Percentiles rank a stretch among this genome's conserved stretches.
These are phyloP conservation scores for Seminavis robusta DNA, from an alignment of 108 stramenopile genomes.

Conservation along the genomic window DNA sequence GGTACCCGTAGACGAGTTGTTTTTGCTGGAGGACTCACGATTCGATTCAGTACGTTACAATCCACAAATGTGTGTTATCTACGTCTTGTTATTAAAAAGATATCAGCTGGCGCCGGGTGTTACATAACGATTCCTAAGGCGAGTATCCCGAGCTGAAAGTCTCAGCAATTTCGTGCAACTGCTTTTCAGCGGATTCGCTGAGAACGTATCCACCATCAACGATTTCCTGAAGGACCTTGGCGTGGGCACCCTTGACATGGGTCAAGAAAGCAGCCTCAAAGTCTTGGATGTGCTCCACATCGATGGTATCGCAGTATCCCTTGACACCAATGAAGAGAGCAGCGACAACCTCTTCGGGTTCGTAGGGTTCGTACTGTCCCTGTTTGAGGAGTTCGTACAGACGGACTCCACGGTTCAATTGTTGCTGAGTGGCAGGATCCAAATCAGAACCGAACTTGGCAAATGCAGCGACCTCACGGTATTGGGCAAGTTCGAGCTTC, in stretches of 20 bases:
- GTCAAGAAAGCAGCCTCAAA: conserved; percentile 94
- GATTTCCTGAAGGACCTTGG: conserved; percentile 83
- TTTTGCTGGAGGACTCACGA: too few species aligned
- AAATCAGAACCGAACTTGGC: conserved; percentile 99
- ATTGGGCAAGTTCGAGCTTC: conserved; percentile 99
- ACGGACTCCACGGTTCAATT: conserved; percentile 99
- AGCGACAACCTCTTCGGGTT: conserved; percentile 98
- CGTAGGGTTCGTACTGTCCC: conserved; percentile 98
- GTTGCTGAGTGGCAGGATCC: conserved; percentile 99
- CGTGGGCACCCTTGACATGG: conserved; percentile 93
- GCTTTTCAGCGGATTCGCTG: conserved; percentile 68
- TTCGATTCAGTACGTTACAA: too few species aligned
- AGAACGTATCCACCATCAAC: conserved; percentile 87
- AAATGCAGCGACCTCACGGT: conserved; percentile 99
- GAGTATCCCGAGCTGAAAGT: conserved; percentile 92
- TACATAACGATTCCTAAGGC: conserved; percentile 55
- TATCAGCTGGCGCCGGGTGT: background rate
- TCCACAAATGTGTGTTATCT: too few species aligned
- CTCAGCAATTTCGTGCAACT: conserved; percentile 92
- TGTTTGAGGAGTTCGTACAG: conserved; percentile 99
- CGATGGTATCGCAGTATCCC: conserved; percentile 99
- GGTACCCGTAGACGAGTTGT: too few species aligned
- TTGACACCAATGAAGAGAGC: conserved; percentile 97
- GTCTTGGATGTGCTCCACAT: conserved; percentile 93
- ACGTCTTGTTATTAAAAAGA: too few species aligned